These are phyloP conservation scores for Rossbeevera mucosa DNA, from an alignment of 768 basidiomycete species.

Conservation along the genomic window DNA sequence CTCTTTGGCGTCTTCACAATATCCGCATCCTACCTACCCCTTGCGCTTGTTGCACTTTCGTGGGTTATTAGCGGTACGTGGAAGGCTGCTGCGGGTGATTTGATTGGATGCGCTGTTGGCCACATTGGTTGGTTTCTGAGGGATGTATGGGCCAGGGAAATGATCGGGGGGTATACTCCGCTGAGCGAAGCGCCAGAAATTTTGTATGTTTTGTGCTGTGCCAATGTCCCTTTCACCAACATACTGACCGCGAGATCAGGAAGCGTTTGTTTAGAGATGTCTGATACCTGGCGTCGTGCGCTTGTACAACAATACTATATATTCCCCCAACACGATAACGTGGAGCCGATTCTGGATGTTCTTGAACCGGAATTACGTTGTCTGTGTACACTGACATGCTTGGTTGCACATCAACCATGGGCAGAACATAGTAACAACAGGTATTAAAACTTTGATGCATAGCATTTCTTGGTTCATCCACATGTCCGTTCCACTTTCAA, in stretches of 20 bases:
- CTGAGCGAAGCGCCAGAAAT: conserved; percentile 68
- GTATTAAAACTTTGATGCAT: not conserved
- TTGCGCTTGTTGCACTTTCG: conserved; percentile 84
- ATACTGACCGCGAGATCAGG: conserved; percentile 33
- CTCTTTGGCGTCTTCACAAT: conserved; percentile 94
- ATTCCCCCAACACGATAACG: too few species aligned
- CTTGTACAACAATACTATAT: conserved; percentile 8
- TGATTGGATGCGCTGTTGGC: conserved; percentile 83
- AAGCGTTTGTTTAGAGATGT: conserved; percentile 64
- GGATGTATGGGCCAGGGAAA: conserved; percentile 86
- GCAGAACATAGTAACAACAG: not conserved
- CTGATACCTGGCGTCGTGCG: conserved; percentile 13
- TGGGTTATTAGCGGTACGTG: conserved; percentile 81
- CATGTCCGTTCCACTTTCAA: not conserved
- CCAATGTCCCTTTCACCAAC: too few species aligned
- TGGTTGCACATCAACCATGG: not conserved
- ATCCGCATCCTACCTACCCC: conserved; percentile 90
- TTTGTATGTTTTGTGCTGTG: conserved; percentile 48
- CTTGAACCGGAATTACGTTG: not conserved
- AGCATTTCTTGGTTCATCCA: not conserved
- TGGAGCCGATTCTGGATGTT: not conserved
- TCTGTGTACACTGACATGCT: not conserved
- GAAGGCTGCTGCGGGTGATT: conserved; percentile 77
- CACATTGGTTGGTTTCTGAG: conserved; percentile 82
- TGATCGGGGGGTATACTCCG: conserved; percentile 68